A percentile compares a stretch with the other conserved stretches of the same genome.
Evolutionary conservation across 768 basidiomycete species (phyloP).

Genomic region (Lyophyllum shimeji): DNA sequence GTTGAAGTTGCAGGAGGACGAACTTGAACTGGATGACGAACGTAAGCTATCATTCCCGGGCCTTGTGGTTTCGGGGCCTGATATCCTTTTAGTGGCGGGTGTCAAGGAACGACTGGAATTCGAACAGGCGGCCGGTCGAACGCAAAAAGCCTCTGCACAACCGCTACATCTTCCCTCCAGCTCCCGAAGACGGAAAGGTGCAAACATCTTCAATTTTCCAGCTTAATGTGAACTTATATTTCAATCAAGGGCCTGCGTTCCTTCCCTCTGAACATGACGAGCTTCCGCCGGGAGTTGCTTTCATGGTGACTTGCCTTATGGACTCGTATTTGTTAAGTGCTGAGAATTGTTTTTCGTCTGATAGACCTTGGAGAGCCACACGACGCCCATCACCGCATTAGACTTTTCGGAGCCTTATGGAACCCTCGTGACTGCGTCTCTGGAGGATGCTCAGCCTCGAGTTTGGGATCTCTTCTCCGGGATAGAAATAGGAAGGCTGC

Average conservation of each 20-base stretch:
- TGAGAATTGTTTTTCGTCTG: background rate
- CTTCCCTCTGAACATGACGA: slow-evolving; percentile 97
- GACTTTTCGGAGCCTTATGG: slow-evolving; percentile 98
- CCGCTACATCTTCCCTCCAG: slow-evolving; percentile 51
- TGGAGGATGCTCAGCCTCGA: slow-evolving; percentile 82
- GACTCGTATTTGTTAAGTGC: slow-evolving; percentile 7
- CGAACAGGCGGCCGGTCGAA: slow-evolving; percentile 48
- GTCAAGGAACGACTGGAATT: slow-evolving; percentile 82
- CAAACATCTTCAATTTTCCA: background rate
- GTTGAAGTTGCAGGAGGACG: slow-evolving; percentile 89
- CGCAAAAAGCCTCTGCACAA: slow-evolving; percentile 30
- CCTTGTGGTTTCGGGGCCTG: slow-evolving; percentile 2
- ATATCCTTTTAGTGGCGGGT: slow-evolving; percentile 68
- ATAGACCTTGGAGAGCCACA: slow-evolving; percentile 81
- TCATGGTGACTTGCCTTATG: slow-evolving; percentile 67
- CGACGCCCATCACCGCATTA: slow-evolving; percentile 79
- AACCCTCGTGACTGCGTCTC: slow-evolving; percentile 83
- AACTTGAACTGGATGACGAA: slow-evolving; percentile 96
- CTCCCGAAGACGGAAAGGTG: slow-evolving; percentile 72
- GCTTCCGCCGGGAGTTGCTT: slow-evolving; percentile 90
- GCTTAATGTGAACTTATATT: background rate
- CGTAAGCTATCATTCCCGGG: slow-evolving; percentile 45
- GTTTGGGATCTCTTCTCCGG: slow-evolving; percentile 96
- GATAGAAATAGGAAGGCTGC: slow-evolving; percentile 79
- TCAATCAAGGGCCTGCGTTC: slow-evolving; percentile 79